Base-by-base conservation (phyloP, 2,329 filamentous ascomycete species). In the Trichoderma guizhouense region DNA sequence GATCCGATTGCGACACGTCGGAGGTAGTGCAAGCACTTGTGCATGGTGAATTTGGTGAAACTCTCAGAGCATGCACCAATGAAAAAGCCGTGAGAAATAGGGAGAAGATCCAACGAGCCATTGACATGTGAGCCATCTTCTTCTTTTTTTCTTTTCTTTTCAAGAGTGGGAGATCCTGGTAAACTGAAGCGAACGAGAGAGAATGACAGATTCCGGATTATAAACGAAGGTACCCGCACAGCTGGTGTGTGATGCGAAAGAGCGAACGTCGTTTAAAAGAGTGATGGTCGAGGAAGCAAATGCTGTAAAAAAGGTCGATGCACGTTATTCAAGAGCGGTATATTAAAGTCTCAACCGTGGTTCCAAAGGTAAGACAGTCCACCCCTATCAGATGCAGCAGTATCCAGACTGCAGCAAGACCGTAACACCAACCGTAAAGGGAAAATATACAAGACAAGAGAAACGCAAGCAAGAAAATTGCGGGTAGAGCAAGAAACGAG, bases 41-140 rank as follows among this genome's bases (percentile, higher is more conserved):
- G 75, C 87, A 89, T 8, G 87, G 87, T 58, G 87, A 89, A 73
- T 85, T 84, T 36, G 87, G 85, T 14, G 86, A 82, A 64, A 88
- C 86, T 76, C 86, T 85, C 21, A 89, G 79, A 7, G 83, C 81
- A 2, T 75, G 87, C 1, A 75, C 76, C 11, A 81, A 65, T 26
- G 76, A 63, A 18, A 72, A n/a, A 26, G 69, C 12, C 8, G 75
- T 62, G 28, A 74, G 14, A 15, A 72, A 2, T 5, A 73, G 5
- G 57, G 66, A 58, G 62, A 74, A 14, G 26, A 74, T 32, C n/a
- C 21, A 55, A 39, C 30, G 65, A 30, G 26, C 26, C 39, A 64
- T 12, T 14, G 64, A 15, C 63, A 69, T 32, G 47, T 61, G 47
- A 18, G 71, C 58, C 74, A 75, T 69, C 8, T 21, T 69, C n/a